phyloP scores from a whole-genome alignment of 2,329 filamentous ascomycete genomes.

The Zasmidium angulare region DNA sequence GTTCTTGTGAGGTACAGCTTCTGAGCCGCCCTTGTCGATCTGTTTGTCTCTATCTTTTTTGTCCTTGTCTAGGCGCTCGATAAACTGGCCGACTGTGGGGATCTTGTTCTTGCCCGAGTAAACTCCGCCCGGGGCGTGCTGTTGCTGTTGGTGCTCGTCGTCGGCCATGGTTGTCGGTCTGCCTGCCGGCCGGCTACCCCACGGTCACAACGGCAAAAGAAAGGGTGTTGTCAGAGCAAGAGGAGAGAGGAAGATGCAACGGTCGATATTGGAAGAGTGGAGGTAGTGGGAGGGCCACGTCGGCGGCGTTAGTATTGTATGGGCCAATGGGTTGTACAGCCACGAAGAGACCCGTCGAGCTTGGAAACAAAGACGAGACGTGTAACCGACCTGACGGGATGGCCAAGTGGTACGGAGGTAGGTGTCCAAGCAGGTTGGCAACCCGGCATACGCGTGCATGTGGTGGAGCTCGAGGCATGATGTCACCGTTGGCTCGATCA shows the following conservation, averaged over 20 bases:
- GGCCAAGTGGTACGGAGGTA: no score
- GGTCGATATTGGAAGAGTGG: not conserved
- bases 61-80: conserved; percentile 73
- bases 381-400: not conserved
- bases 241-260: not conserved
- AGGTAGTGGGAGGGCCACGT: not conserved
- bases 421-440: no score
- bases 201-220: not conserved
- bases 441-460: no score
- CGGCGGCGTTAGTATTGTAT: not conserved
- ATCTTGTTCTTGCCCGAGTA: conserved; percentile 84
- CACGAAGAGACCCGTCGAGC: not conserved
- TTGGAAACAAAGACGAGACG: not conserved
- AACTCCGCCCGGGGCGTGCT: conserved; percentile 54
- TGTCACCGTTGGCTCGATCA: not conserved
- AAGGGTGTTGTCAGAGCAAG: not conserved
- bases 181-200: not conserved
- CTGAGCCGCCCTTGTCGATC: conserved; percentile 57
- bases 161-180: conserved; percentile 11
- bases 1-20: conserved; percentile 49
- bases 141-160: conserved; percentile 16
- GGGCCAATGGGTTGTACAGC: not conserved
- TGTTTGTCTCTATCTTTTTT: conserved; percentile 73
- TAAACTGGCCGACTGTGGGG: conserved; percentile 82
- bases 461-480: not conserved